Percentiles rank a stretch among this genome's conserved stretches.
Evolutionary conservation across 768 basidiomycete species (phyloP).

Genomic region (Leucocoprinus birnbaumii): DNA sequence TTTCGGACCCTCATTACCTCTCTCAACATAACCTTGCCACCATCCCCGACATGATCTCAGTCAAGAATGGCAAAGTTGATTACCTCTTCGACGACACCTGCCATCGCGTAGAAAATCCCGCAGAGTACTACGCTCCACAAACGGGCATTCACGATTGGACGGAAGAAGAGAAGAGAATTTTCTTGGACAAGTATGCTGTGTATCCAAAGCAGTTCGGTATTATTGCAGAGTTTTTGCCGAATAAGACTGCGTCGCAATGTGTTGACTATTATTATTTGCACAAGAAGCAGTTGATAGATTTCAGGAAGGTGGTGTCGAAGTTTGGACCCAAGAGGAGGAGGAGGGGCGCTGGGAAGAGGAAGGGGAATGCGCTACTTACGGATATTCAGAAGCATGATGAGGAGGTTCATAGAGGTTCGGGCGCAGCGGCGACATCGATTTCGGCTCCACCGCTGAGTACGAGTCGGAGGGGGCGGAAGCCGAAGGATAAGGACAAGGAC

Average conservation of each 20-base stretch:
- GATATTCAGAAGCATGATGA: slow-evolving; percentile 81
- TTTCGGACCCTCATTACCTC: slow-evolving; percentile 90
- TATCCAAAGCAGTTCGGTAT: slow-evolving; percentile 96
- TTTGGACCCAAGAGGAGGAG: slow-evolving; percentile 64
- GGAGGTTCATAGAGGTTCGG: slow-evolving; percentile 37
- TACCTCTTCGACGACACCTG: slow-evolving; percentile 84
- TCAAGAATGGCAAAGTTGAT: slow-evolving; percentile 56
- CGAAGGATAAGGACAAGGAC: slow-evolving; percentile 10
- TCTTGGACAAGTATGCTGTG: slow-evolving; percentile 77
- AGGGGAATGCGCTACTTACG: slow-evolving; percentile 76
- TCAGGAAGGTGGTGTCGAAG: slow-evolving; percentile 69
- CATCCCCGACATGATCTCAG: slow-evolving; percentile 89
- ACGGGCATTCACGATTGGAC: slow-evolving; percentile 88
- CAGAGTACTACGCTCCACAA: slow-evolving; percentile 68
- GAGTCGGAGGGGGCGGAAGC: slow-evolving; percentile 24
- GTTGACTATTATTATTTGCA: slow-evolving; percentile 93
- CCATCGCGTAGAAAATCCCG: slow-evolving; percentile 72
- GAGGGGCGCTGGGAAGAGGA: slow-evolving; percentile 65
- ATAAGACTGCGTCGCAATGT: slow-evolving; percentile 88
- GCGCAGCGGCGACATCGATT: slow-evolving; percentile 19
- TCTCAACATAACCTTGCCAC: slow-evolving; percentile 80
- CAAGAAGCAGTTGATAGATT: slow-evolving; percentile 87
- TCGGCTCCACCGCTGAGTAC: slow-evolving; percentile 36
- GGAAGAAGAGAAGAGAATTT: slow-evolving; percentile 74
- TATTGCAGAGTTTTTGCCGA: slow-evolving; percentile 74